Percentiles rank a stretch among this genome's conserved stretches.
Conservation (phyloP, 345 rosid species). For the Linum usitatissimum region DNA sequence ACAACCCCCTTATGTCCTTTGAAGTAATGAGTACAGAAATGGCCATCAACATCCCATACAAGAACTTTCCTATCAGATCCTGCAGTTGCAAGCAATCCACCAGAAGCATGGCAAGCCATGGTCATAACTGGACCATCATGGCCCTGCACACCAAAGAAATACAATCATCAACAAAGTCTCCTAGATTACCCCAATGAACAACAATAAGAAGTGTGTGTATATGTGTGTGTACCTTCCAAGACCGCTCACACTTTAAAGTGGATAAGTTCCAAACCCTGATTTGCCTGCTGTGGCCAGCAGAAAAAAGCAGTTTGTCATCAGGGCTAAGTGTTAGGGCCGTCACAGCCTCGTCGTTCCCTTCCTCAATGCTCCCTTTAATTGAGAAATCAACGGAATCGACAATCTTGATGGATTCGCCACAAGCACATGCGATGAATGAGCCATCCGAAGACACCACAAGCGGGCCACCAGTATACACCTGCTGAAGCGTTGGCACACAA, state of each 20-base stretch:
- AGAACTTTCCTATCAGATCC: conserved; percentile 97
- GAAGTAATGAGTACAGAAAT: conserved; percentile 89
- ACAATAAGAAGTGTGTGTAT: not conserved
- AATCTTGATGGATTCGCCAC: conserved; percentile 68
- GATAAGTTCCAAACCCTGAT: conserved; percentile 87
- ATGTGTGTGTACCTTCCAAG: conserved; percentile 69
- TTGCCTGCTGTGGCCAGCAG: conserved; percentile 83
- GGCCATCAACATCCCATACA: conserved; percentile 98
- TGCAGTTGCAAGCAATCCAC: conserved; percentile 88
- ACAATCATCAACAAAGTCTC: not conserved
- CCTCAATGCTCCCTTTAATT: conserved; percentile 48
- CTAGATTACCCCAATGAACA: not conserved
- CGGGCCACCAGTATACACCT: conserved; percentile 89
- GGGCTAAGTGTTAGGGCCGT: conserved; percentile 83
- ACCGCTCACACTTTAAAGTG: conserved; percentile 60
- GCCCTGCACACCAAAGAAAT: conserved; percentile 37
- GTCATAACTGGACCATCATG: conserved; percentile 89
- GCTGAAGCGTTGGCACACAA: conserved; percentile 56
- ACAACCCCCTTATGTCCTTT: conserved; percentile 93
- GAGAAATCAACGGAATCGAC: conserved; percentile 50
- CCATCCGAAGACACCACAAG: conserved; percentile 67
- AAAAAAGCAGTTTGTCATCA: conserved; percentile 65
- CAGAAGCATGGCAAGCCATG: conserved; percentile 89
- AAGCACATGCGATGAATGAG: conserved; percentile 66
- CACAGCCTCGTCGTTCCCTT: conserved; percentile 46